Evolutionary conservation across 768 basidiomycete genomes (phyloP).

Genomic region (Hemileccinum rubropunctum): DNA sequence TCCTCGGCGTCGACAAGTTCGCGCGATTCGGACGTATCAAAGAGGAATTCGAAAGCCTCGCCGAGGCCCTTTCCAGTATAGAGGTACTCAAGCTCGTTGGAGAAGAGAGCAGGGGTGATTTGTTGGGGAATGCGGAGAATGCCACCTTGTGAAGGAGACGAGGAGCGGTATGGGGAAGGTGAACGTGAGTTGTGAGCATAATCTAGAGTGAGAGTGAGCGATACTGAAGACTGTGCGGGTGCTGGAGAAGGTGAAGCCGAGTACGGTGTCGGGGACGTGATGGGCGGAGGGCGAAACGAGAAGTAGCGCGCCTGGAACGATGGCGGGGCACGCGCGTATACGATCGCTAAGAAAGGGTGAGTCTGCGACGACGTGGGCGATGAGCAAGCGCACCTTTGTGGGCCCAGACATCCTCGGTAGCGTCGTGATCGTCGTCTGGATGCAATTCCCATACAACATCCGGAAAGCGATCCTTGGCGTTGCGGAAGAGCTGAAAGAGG

Average conservation of each 20-base stretch:
- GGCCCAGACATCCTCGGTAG: conserved; percentile 71
- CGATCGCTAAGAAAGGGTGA: conserved; percentile 58
- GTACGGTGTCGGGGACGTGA: conserved; percentile 49
- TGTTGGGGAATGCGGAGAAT: conserved; percentile 62
- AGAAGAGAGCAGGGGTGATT: conserved; percentile 78
- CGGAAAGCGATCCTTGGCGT: conserved; percentile 90
- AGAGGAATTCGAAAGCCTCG: conserved; percentile 84
- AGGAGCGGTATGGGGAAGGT: conserved; percentile 43
- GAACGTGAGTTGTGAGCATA: conserved; percentile 40
- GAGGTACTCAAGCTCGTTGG: conserved; percentile 89
- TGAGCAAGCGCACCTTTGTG: conserved; percentile 75
- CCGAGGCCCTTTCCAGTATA: conserved; percentile 92
- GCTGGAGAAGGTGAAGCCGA: conserved; percentile 48
- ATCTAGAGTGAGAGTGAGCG: conserved; percentile 49
- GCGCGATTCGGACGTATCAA: conserved; percentile 52
- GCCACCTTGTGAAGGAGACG: conserved; percentile 45
- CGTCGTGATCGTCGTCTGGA: conserved; percentile 49
- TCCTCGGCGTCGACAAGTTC: conserved; percentile 49
- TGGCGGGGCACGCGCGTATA: conserved; percentile 92
- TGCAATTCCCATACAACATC: conserved; percentile 93
- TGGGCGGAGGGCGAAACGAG: conserved; percentile 61
- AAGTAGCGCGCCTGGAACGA: conserved; percentile 91
- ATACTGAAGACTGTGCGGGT: conserved; percentile 60
- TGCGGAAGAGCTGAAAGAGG: conserved; percentile 69
- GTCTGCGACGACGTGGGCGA: background rate